Evolutionary conservation across 495 filamentous ascomycete species (phyloP).

Genomic region (Penicillium paxilli): DNA sequence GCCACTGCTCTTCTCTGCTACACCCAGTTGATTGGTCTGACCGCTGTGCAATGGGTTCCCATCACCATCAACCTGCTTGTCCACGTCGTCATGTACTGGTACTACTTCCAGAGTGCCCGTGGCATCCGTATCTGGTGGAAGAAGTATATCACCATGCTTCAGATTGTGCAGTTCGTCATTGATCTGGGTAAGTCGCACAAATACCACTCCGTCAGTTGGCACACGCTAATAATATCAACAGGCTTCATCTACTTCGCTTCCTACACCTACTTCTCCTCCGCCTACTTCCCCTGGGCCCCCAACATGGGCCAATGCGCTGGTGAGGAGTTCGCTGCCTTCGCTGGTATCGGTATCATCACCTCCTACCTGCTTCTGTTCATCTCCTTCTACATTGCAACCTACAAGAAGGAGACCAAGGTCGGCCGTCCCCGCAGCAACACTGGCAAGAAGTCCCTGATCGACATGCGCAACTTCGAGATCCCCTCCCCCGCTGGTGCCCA

Average conservation of each 20-base stretch:
- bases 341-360: conserved; percentile 86
- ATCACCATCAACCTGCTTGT: conserved; percentile 69
- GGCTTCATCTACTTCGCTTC: conserved; percentile 95
- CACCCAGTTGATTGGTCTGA: conserved; percentile 68
- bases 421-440: conserved; percentile 52
- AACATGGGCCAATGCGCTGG: conserved; percentile 85
- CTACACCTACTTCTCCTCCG: conserved; percentile 90
- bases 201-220: background rate
- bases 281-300: conserved; percentile 85
- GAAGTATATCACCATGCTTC: conserved; percentile 58
- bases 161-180: conserved; percentile 60
- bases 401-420: conserved; percentile 80
- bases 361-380: conserved; percentile 98
- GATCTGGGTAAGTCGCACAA: conserved; percentile 48
- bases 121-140: conserved; percentile 63
- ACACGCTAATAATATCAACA: conserved; percentile 23
- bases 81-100: conserved; percentile 72
- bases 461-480: conserved; percentile 55
- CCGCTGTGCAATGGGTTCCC: conserved; percentile 66
- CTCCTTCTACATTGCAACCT: conserved; percentile 96
- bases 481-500: conserved; percentile 30
- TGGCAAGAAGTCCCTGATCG: conserved; percentile 50
- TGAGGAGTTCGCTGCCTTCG: conserved; percentile 95
- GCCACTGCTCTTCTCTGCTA: conserved; percentile 72
- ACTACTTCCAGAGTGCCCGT: conserved; percentile 62